phyloP scores from a whole-genome alignment of 2,329 filamentous ascomycete species.

The Neodidymelliopsis sp. region DNA sequence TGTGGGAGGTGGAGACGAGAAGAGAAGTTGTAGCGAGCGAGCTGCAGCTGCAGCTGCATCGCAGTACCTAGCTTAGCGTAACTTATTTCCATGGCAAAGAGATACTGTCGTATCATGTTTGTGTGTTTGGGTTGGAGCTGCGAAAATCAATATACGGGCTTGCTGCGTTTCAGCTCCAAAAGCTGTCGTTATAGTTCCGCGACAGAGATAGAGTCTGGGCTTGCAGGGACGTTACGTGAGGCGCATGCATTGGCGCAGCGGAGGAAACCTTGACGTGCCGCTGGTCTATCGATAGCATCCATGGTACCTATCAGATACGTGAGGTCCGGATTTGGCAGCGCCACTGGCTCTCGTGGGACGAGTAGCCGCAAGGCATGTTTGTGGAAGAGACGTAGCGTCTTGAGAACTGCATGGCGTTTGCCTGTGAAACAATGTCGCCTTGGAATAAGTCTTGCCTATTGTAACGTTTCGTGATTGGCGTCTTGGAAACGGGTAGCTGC shows the following conservation, averaged over 20 bases:
- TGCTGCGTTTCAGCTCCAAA: conserved; percentile 2
- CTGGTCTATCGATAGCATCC: conserved; percentile 31
- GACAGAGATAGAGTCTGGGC: conserved; percentile 3
- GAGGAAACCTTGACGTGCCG: conserved; percentile 27
- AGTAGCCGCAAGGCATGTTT: conserved; percentile 26
- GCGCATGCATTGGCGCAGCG: conserved; percentile 19
- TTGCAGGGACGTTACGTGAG: conserved; percentile 15
- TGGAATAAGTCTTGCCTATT: conserved; percentile 6
- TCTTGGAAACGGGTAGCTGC: conserved; percentile 7
- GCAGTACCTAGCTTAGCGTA: too few relatives aligned
- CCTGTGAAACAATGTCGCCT: conserved; percentile 14
- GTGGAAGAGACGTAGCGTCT: conserved; percentile 12
- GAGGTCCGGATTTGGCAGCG: conserved; percentile 9
- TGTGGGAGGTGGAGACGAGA: conserved; percentile 12
- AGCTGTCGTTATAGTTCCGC: conserved; percentile 7
- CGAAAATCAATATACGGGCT: conserved; percentile 4
- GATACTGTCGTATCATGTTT: conserved; percentile 7
- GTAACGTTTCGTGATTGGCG: conserved; percentile 3
- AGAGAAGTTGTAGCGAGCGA: conserved; percentile 16
- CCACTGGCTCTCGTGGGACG: conserved; percentile 14
- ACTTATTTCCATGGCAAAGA: conserved; percentile 3
- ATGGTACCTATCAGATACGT: conserved; percentile 23
- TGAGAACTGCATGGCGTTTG: conserved; percentile 16
- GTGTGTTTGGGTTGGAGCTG: not conserved
- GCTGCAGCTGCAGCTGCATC: conserved; percentile 2